These are phyloP conservation scores for Cryomyces minteri DNA, from an alignment of 495 filamentous ascomycete species.

Conservation along the genomic window DNA sequence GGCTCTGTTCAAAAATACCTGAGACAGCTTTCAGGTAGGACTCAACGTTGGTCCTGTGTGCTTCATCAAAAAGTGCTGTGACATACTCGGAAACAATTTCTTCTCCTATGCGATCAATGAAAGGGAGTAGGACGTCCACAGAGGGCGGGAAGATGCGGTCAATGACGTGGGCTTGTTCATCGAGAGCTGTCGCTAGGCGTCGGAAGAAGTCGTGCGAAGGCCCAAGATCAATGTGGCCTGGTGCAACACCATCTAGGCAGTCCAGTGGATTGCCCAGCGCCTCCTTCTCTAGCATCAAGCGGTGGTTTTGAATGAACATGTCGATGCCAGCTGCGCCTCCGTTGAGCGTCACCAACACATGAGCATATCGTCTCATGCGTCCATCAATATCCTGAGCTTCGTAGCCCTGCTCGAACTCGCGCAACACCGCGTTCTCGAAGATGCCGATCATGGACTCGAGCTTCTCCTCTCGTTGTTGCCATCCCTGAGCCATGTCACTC, in stretches of 20 bases:
- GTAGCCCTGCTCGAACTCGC: conserved; percentile 80
- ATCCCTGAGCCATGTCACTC: conserved; percentile 63
- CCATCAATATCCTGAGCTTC: conserved; percentile 82
- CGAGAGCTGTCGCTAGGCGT: conserved; percentile 48
- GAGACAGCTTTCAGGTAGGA: conserved; percentile 76
- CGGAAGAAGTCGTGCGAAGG: conserved; percentile 72
- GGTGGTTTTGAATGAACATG: conserved; percentile 72
- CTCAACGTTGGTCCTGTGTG: conserved; percentile 56
- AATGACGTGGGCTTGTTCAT: conserved; percentile 71
- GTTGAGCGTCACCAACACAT: conserved; percentile 68
- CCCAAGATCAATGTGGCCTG: conserved; percentile 47
- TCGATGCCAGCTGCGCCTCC: conserved; percentile 64
- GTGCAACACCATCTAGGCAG: conserved; percentile 42
- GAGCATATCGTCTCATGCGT: conserved; percentile 72
- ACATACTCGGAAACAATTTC: conserved; percentile 78
- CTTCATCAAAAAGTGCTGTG: conserved; percentile 73
- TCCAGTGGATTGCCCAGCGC: conserved; percentile 62
- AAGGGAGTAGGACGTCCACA: conserved; percentile 50
- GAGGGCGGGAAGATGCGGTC: conserved; percentile 71
- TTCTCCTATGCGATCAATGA: conserved; percentile 67
- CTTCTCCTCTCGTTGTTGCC: conserved; percentile 46
- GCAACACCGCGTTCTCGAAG: conserved; percentile 78
- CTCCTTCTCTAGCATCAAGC: conserved; percentile 54
- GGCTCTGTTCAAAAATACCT: conserved; percentile 66
- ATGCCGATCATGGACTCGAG: conserved; percentile 56